phyloP scores from a whole-genome alignment of 2,329 filamentous ascomycete species.

The Cladophialophora exuberans region DNA sequence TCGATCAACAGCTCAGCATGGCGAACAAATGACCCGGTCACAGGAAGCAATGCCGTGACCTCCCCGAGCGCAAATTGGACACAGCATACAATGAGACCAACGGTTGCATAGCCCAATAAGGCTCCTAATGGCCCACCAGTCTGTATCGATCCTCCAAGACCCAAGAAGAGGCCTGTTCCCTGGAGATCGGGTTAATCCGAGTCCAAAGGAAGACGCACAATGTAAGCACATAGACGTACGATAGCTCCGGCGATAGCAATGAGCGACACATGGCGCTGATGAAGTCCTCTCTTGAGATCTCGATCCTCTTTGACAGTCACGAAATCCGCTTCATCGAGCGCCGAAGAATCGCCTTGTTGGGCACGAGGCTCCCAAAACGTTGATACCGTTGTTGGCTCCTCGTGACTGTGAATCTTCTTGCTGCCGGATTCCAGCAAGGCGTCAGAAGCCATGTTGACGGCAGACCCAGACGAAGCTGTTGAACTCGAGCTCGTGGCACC shows the following conservation, averaged over 20 bases:
- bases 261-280: constrained; percentile 50
- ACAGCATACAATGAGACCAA: constrained; percentile 54
- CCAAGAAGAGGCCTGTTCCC: constrained; percentile 57
- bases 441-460: constrained; percentile 5
- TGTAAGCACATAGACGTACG: constrained; percentile 34
- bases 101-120: constrained; percentile 53
- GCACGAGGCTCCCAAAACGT: neutral
- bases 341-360: neutral
- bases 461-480: neutral
- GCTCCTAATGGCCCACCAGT: constrained; percentile 56
- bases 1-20: constrained; percentile 57
- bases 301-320: constrained; percentile 49
- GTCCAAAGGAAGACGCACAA: neutral
- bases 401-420: constrained; percentile 1
- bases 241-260: constrained; percentile 52
- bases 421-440: neutral
- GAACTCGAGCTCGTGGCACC: neutral
- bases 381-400: neutral
- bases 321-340: constrained; percentile 26
- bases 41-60: constrained; percentile 54
- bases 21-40: constrained; percentile 55
- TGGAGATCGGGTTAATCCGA: neutral
- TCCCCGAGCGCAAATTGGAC: constrained; percentile 58
- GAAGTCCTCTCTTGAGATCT: constrained; percentile 48
- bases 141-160: constrained; percentile 54